These are phyloP conservation scores for Neopestalotiopsis sp. DNA, from an alignment of 2,329 filamentous ascomycete genomes.

Conservation along the genomic window DNA sequence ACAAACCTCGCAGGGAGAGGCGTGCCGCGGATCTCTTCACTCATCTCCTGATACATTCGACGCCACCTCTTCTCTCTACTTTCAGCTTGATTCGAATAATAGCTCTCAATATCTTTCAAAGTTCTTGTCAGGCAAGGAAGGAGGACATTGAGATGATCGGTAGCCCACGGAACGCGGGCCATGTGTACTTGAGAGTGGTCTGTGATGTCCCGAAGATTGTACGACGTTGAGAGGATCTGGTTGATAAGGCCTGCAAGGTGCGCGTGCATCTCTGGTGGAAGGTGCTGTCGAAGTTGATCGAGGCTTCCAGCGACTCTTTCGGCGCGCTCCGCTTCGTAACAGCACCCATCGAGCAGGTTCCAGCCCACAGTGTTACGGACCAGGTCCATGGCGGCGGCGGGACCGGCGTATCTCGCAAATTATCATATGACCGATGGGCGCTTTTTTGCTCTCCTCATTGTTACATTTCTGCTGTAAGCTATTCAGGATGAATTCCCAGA, in stretches of 20 bases:
- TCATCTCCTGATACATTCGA: constrained; percentile 63
- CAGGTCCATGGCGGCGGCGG: constrained; percentile 19
- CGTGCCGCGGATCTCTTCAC: constrained; percentile 56
- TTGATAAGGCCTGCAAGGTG: constrained; percentile 54
- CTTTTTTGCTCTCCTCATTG: not conserved
- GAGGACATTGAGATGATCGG: constrained; percentile 61
- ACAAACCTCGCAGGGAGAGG: constrained; percentile 58
- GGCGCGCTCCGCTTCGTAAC: constrained; percentile 58
- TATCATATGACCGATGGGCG: not conserved
- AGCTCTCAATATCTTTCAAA: constrained; percentile 56
- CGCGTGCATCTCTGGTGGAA: constrained; percentile 51
- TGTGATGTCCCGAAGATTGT: constrained; percentile 58
- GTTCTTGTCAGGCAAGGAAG: constrained; percentile 61
- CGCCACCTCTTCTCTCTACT: constrained; percentile 59
- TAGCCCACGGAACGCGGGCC: constrained; percentile 53
- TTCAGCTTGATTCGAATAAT: constrained; percentile 56
- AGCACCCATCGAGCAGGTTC: constrained; percentile 58
- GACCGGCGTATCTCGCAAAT: not conserved
- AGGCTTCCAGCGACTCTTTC: constrained; percentile 54
- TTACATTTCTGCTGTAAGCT: not conserved
- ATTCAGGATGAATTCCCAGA: not conserved
- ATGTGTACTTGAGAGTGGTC: constrained; percentile 59
- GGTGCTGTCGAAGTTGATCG: constrained; percentile 51
- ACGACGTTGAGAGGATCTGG: constrained; percentile 50
- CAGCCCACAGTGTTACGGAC: constrained; percentile 30